Conservation (phyloP, 1,284 basidiomycete species). For the Golubevia sp. region DNA sequence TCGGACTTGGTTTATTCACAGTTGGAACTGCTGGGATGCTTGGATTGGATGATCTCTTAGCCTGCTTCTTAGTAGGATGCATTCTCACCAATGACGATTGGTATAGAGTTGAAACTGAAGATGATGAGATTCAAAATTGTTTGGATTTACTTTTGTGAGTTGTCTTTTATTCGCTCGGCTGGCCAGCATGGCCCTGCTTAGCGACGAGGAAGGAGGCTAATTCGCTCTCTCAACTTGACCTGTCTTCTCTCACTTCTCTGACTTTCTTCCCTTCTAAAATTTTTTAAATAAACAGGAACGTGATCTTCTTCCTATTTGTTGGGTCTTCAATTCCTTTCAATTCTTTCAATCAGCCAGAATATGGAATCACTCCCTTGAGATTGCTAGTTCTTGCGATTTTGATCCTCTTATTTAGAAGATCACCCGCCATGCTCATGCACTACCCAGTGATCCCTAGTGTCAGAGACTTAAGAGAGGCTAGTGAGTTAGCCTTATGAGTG, state of each 20-base stretch:
- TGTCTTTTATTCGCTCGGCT: conserved; percentile 7
- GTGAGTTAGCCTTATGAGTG: too few species aligned
- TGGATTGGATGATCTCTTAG: conserved; percentile 41
- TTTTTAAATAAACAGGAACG: too few species aligned
- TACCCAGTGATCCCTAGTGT: conserved; percentile 53
- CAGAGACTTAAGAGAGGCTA: conserved; percentile 43
- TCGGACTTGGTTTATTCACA: conserved; percentile 39
- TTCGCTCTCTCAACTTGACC: not conserved
- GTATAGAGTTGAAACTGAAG: conserved; percentile 47
- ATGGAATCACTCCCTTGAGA: conserved; percentile 53
- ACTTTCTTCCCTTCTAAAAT: not conserved
- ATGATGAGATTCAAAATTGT: conserved; percentile 46
- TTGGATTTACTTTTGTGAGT: conserved; percentile 43
- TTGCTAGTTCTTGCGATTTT: conserved; percentile 61
- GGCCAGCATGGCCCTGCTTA: not conserved
- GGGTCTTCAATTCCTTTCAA: too few species aligned
- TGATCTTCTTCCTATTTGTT: too few species aligned
- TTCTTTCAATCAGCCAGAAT: too few species aligned
- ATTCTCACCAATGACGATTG: conserved; percentile 48
- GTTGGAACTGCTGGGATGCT: conserved; percentile 37
- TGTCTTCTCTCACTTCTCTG: not conserved
- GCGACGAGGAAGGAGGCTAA: too few species aligned
- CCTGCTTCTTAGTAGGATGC: conserved; percentile 43
- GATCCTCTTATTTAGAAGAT: conserved; percentile 62
- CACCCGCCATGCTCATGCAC: conserved; percentile 48